phyloP scores from a whole-genome alignment of 2,329 filamentous ascomycete species.

The Calonectria crousiana region DNA sequence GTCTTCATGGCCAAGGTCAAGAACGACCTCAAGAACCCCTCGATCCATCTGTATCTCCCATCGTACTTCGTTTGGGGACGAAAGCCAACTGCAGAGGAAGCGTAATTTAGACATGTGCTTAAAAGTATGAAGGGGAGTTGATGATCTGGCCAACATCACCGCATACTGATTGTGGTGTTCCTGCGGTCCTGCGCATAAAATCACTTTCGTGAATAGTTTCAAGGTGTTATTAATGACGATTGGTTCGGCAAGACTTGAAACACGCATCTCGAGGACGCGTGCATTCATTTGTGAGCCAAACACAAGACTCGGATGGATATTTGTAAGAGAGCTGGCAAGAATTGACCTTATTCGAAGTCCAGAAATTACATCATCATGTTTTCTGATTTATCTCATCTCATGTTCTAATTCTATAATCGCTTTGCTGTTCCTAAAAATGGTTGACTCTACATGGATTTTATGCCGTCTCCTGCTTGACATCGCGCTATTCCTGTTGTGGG shows the following conservation, averaged over 20 bases:
- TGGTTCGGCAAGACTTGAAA: background rate
- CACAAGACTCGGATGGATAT: background rate
- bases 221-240: background rate
- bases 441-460: background rate
- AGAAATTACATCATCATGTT: background rate
- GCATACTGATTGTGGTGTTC: background rate
- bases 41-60: slow-evolving; percentile 33
- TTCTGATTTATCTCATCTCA: background rate
- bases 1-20: slow-evolving; percentile 37
- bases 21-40: slow-evolving; percentile 31
- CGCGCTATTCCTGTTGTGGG: background rate
- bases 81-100: slow-evolving; percentile 11
- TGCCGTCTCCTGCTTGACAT: background rate
- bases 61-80: slow-evolving; percentile 36
- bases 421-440: background rate
- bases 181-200: background rate
- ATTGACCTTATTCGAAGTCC: background rate
- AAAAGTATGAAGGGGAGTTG: background rate
- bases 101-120: background rate
- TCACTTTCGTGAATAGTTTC: background rate
- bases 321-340: background rate
- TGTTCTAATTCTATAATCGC: background rate
- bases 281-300: background rate
- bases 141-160: background rate
- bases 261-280: background rate